phyloP scores from a whole-genome alignment of 2,329 filamentous ascomycete genomes.

The Hypoxylon sp. region DNA sequence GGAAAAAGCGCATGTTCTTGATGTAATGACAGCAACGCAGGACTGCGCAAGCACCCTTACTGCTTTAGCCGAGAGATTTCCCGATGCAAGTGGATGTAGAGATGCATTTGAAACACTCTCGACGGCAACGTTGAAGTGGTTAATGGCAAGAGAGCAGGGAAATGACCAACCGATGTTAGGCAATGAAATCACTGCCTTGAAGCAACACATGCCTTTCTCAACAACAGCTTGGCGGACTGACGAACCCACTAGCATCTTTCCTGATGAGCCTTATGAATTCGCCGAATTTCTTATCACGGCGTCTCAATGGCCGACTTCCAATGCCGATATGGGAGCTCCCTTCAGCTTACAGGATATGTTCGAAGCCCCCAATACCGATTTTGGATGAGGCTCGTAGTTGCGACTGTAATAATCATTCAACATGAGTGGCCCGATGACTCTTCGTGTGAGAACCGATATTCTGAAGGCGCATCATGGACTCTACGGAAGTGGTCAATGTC shows the following conservation, averaged over 20 bases:
- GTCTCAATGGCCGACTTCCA: constrained; percentile 34
- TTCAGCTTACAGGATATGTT: constrained; percentile 34
- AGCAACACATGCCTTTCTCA: constrained; percentile 38
- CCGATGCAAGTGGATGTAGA: constrained; percentile 53
- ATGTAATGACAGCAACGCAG: constrained; percentile 50
- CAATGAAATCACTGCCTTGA: constrained; percentile 37
- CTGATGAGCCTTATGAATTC: constrained; percentile 41
- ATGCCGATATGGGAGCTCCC: constrained; percentile 14
- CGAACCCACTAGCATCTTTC: constrained; percentile 37
- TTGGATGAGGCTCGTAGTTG: background rate
- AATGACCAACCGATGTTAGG: constrained; percentile 27
- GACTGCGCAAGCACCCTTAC: constrained; percentile 53
- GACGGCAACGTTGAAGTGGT: constrained; percentile 50
- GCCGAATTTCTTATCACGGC: constrained; percentile 41
- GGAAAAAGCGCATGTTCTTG: constrained; percentile 41
- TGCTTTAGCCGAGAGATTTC: constrained; percentile 54
- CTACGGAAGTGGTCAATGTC: background rate
- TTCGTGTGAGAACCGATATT: background rate
- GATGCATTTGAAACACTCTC: constrained; percentile 53
- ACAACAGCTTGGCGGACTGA: constrained; percentile 35
- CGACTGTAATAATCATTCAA: background rate
- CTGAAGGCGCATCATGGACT: no score
- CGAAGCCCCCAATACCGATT: constrained; percentile 12
- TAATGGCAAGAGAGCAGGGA: constrained; percentile 35
- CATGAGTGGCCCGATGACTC: background rate